Percentiles rank a stretch among this genome's conserved stretches.
phyloP scores from a whole-genome alignment of 257 asterid genomes.

The Solanum tarijense region DNA sequence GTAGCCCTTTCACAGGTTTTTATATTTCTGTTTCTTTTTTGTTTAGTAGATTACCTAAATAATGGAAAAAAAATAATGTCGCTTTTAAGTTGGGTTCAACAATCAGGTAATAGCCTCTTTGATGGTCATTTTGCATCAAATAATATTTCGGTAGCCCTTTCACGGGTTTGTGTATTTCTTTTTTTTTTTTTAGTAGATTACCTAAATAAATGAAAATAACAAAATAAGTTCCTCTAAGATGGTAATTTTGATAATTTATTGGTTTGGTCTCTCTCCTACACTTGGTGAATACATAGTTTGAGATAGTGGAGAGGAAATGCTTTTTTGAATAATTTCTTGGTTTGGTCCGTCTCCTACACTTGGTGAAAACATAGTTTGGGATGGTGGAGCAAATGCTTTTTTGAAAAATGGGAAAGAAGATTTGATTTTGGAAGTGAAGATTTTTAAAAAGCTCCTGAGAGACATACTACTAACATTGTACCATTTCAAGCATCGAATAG shows the following conservation, averaged over 20 bases:
- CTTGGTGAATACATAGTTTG: background rate
- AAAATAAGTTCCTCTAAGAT: background rate
- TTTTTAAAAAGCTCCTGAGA: background rate
- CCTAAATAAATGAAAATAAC: slow-evolving; percentile 22
- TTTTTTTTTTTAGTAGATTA: background rate
- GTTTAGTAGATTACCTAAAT: background rate
- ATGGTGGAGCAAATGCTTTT: background rate
- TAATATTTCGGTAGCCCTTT: slow-evolving; percentile 67
- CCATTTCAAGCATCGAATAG: background rate
- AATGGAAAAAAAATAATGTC: slow-evolving; percentile 37
- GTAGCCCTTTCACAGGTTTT: slow-evolving; percentile 82
- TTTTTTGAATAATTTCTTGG: background rate
- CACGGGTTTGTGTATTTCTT: slow-evolving; percentile 45
- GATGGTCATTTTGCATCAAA: slow-evolving; percentile 81
- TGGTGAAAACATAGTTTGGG: background rate
- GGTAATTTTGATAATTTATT: background rate
- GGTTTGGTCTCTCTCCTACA: background rate
- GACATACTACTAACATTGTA: background rate
- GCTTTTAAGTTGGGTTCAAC: slow-evolving; percentile 84
- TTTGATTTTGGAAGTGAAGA: background rate
- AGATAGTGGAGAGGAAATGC: background rate
- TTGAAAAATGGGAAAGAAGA: background rate
- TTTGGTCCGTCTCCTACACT: background rate
- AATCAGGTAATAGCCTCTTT: slow-evolving; percentile 60
- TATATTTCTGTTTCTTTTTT: background rate